Conservation (phyloP, 179 eudicot species). For the Sideroxylon spinosum region DNA sequence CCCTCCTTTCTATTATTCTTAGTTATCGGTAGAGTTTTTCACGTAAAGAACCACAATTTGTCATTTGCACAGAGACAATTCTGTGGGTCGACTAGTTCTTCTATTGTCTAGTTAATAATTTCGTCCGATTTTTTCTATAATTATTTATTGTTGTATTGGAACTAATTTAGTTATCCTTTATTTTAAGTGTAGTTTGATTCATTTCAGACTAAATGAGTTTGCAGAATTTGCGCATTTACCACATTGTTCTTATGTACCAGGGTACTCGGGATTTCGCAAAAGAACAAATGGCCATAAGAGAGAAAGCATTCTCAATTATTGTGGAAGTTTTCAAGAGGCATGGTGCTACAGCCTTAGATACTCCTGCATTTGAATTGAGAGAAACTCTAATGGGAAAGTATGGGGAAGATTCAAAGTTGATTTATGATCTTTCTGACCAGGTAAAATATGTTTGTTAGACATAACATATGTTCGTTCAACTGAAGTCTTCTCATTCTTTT, state of each 20-base stretch:
- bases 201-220: neutral
- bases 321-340: constrained; percentile 79
- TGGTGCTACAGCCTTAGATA: constrained; percentile 88
- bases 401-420: constrained; percentile 94
- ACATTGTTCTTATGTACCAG: constrained; percentile 34
- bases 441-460: constrained; percentile 26
- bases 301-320: constrained; percentile 71
- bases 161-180: neutral
- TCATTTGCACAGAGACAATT: neutral
- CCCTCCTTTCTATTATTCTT: neutral
- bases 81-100: neutral
- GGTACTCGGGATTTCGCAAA: constrained; percentile 97
- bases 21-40: neutral
- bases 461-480: neutral
- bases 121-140: neutral
- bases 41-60: neutral
- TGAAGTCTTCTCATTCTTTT: neutral
- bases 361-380: constrained; percentile 91
- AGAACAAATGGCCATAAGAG: constrained; percentile 88
- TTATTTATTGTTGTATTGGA: too few relatives aligned
- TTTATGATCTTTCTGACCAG: constrained; percentile 99
- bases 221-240: neutral
- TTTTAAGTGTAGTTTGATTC: neutral
- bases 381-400: constrained; percentile 95
- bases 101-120: neutral